phyloP scores from a whole-genome alignment of 352 stramenopile species.

The Aphanomyces euteiches region DNA sequence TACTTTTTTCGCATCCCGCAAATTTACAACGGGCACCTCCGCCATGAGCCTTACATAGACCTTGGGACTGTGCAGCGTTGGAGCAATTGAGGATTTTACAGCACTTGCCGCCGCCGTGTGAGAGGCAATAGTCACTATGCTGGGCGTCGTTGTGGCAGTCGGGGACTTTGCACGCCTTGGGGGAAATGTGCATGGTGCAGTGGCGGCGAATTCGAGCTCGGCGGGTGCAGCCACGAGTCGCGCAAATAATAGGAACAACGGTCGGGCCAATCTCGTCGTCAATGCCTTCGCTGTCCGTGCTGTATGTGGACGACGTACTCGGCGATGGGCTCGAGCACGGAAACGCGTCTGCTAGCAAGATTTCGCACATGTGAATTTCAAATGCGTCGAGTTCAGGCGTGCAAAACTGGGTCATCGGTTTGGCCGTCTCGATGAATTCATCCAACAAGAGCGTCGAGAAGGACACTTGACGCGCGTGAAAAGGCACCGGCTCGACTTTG shows the following conservation, averaged over 20 bases:
- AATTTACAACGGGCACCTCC: slow-evolving; percentile 39
- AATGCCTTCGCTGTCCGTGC: not conserved
- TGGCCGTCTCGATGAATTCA: not conserved
- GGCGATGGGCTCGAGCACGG: not conserved
- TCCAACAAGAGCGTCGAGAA: not conserved
- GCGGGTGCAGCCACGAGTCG: not conserved
- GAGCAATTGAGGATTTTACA: slow-evolving; percentile 51
- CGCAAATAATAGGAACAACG: not conserved
- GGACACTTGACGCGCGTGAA: not conserved
- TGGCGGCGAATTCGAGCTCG: not conserved
- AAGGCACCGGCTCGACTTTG: too few species aligned
- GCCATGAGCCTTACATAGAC: slow-evolving; percentile 71
- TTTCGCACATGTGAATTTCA: not conserved
- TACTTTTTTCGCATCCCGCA: slow-evolving; percentile 42
- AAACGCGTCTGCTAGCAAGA: not conserved
- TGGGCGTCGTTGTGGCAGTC: slow-evolving; percentile 76
- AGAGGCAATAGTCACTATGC: slow-evolving; percentile 71
- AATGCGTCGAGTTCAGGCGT: not conserved
- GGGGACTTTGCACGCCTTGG: slow-evolving; percentile 54
- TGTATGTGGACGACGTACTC: not conserved
- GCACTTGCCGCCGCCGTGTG: slow-evolving; percentile 64
- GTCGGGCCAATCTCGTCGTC: not conserved
- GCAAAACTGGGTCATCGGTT: not conserved
- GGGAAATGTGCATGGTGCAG: not conserved
- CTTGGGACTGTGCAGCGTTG: slow-evolving; percentile 67